Evolutionary conservation across 768 basidiomycete genomes (phyloP).

Genomic region (Coprinellus aureogranulatus): DNA sequence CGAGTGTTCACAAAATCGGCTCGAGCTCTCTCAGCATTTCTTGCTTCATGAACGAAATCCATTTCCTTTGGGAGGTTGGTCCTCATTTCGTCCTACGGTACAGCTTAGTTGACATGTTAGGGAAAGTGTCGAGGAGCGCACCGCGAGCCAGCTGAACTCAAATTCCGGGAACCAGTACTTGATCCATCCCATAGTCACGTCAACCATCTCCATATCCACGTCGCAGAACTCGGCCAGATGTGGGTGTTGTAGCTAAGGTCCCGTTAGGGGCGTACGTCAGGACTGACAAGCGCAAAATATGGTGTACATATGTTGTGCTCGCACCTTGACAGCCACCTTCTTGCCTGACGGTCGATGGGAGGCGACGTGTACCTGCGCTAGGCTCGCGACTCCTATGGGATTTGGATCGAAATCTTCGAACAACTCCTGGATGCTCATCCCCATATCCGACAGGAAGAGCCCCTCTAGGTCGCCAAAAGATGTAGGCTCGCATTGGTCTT

Average conservation of each 20-base stretch:
- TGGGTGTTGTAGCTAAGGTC: constrained; percentile 78
- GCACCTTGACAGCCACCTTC: constrained; percentile 83
- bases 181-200: constrained; percentile 76
- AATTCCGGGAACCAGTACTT: constrained; percentile 95
- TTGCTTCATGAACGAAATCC: constrained; percentile 90
- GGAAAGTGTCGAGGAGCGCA: constrained; percentile 24
- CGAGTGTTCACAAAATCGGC: constrained; percentile 68
- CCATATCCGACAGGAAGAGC: constrained; percentile 80
- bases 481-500: constrained; percentile 93
- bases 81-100: constrained; percentile 83
- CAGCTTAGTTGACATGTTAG: background rate
- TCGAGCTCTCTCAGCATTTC: constrained; percentile 70
- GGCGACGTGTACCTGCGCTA: constrained; percentile 94
- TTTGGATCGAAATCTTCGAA: constrained; percentile 83
- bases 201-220: constrained; percentile 87
- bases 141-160: constrained; percentile 89
- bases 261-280: constrained; percentile 4
- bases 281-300: too few relatives aligned
- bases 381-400: constrained; percentile 92
- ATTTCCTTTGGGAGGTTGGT: constrained; percentile 89
- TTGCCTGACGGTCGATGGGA: constrained; percentile 66
- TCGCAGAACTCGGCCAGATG: constrained; percentile 88
- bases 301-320: too few relatives aligned
- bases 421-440: constrained; percentile 62
- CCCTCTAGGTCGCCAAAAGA: constrained; percentile 71